These are phyloP conservation scores for Botryococcus braunii DNA, from an alignment of 163 green algal species.

Conservation along the genomic window DNA sequence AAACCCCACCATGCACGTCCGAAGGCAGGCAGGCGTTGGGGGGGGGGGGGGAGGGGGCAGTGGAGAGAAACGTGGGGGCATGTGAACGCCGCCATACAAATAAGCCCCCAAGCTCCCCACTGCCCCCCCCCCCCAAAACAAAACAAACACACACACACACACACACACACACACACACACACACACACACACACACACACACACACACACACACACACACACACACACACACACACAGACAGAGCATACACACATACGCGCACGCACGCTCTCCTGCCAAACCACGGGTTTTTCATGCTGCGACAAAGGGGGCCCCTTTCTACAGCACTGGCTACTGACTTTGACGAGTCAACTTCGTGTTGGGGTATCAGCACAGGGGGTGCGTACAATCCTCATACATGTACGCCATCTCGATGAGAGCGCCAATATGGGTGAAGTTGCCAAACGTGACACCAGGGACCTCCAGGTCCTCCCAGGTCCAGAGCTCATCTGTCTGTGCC, in stretches of 20 bases:
- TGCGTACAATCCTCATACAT: slow-evolving; percentile 36
- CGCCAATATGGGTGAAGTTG: no score
- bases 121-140: no score
- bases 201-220: no score
- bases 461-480: background rate
- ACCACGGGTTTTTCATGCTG: background rate
- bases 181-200: no score
- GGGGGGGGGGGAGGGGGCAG: no score
- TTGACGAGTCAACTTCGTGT: background rate
- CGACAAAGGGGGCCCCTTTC: background rate
- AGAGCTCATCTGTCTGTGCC: background rate
- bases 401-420: slow-evolving; percentile 49
- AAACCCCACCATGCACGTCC: no score
- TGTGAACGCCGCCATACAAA: no score
- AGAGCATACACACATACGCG: background rate
- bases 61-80: no score
- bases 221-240: background rate
- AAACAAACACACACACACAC: no score
- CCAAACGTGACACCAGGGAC: background rate
- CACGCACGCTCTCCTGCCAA: background rate
- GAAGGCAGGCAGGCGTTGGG: no score
- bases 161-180: no score
- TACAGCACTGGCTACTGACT: background rate
- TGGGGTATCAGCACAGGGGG: background rate
- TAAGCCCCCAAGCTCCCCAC: no score